phyloP scores from a whole-genome alignment of 148 eudicot species.

The Polygonum aviculare region DNA sequence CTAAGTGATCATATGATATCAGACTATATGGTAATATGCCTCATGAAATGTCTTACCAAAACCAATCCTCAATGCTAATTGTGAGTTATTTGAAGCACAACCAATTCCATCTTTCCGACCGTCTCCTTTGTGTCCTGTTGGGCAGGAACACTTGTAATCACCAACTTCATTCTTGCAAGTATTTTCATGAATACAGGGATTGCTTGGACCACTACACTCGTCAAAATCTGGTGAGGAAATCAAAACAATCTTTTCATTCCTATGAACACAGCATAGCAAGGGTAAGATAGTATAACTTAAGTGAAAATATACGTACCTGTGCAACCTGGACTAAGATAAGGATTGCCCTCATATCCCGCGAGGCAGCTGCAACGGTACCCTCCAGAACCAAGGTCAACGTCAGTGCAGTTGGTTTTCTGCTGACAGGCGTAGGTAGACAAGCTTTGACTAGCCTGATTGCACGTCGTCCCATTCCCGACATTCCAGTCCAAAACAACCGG shows the following conservation, averaged over 20 bases:
- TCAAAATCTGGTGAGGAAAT: conserved; percentile 12
- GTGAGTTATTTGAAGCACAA: conserved; percentile 1
- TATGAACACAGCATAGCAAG: background rate
- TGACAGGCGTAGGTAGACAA: conserved; percentile 21
- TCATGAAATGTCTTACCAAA: conserved; percentile 8
- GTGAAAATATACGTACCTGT: conserved; percentile 21
- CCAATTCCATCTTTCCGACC: conserved; percentile 8
- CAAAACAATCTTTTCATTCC: background rate
- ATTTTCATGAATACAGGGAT: conserved; percentile 10
- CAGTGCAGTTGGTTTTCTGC: conserved; percentile 22
- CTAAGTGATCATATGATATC: no score
- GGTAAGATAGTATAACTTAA: background rate
- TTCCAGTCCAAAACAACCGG: conserved; percentile 42
- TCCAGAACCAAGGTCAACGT: conserved; percentile 15
- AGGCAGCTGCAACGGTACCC: conserved; percentile 37
- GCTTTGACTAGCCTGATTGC: conserved; percentile 3
- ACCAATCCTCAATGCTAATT: conserved; percentile 3
- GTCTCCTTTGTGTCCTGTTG: conserved; percentile 14
- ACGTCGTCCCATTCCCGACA: conserved; percentile 11
- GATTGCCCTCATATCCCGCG: conserved; percentile 36
- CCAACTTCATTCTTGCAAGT: conserved; percentile 16
- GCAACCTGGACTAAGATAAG: conserved; percentile 42
- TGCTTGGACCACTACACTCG: conserved; percentile 14
- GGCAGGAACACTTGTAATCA: conserved; percentile 17
- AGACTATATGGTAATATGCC: background rate